Conservation (phyloP, 2,329 filamentous ascomycete species). For the Zymoseptoria pseudotritici region DNA sequence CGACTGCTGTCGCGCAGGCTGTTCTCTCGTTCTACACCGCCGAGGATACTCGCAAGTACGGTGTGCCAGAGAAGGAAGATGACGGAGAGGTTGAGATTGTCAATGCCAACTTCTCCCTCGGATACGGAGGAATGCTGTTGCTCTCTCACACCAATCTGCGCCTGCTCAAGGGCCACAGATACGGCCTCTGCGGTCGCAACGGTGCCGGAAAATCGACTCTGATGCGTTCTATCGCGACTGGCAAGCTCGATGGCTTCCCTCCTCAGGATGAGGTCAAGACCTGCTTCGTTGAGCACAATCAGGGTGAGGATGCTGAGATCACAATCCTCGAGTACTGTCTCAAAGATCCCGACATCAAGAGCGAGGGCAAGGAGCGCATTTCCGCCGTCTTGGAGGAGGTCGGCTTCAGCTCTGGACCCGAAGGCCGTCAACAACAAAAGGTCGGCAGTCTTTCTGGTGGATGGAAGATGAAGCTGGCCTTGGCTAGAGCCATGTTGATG, state of each 20-base stretch:
- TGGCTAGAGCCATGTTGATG: slow-evolving; percentile 94
- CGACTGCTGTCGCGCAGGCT: slow-evolving; percentile 60
- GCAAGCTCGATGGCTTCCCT: slow-evolving; percentile 95
- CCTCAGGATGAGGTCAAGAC: slow-evolving; percentile 85
- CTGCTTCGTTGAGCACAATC: slow-evolving; percentile 98
- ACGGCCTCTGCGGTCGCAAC: slow-evolving; percentile 93
- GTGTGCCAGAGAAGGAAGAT: slow-evolving; percentile 76
- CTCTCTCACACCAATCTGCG: slow-evolving; percentile 93
- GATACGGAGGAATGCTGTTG: slow-evolving; percentile 94
- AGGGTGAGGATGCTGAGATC: slow-evolving; percentile 93
- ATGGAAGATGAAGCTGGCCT: slow-evolving; percentile 99
- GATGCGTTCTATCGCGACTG: slow-evolving; percentile 91
- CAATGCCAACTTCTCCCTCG: slow-evolving; percentile 94
- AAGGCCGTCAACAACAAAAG: slow-evolving; percentile 79
- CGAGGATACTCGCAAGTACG: slow-evolving; percentile 82
- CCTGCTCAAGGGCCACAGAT: slow-evolving; percentile 91
- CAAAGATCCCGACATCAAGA: slow-evolving; percentile 79
- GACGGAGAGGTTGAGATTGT: slow-evolving; percentile 94
- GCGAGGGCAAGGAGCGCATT: slow-evolving; percentile 73
- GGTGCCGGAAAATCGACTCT: slow-evolving; percentile 98
- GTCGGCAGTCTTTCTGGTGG: slow-evolving; percentile 94
- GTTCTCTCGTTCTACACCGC: slow-evolving; percentile 72
- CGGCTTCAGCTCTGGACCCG: slow-evolving; percentile 83
- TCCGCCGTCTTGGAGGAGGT: slow-evolving; percentile 79
- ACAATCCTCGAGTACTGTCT: slow-evolving; percentile 89